These are phyloP conservation scores for Citrullus amarus DNA, from an alignment of 306 rosid species.

Conservation along the genomic window DNA sequence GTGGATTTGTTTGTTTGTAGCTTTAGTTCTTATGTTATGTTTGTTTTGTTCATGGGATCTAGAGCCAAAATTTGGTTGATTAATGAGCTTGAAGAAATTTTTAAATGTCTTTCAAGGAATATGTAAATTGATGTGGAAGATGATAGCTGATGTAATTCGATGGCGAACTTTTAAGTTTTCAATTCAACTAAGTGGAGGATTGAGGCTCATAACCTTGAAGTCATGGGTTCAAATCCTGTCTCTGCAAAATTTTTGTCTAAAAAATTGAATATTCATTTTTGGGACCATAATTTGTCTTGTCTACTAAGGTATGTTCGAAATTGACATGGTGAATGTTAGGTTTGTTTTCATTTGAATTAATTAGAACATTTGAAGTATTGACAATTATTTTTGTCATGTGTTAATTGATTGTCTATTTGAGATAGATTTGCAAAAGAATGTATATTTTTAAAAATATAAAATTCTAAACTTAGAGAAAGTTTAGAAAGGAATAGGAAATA, in stretches of 20 bases:
- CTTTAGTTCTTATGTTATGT: neutral
- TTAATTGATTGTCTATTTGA: too few species aligned
- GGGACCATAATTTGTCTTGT: too few species aligned
- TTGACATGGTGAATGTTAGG: too few species aligned
- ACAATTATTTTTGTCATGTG: neutral
- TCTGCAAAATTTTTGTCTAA: too few species aligned
- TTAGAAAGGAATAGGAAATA: too few species aligned
- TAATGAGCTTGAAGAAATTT: neutral
- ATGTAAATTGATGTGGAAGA: neutral
- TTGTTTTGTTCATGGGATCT: constrained; percentile 1
- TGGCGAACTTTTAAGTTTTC: neutral
- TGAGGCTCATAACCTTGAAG: too few species aligned
- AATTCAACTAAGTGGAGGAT: neutral
- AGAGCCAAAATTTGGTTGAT: neutral
- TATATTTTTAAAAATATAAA: too few species aligned
- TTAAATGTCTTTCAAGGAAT: neutral
- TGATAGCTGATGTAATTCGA: neutral
- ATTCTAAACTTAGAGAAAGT: neutral
- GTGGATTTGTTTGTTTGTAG: neutral
- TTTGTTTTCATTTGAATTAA: too few species aligned
- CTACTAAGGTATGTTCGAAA: too few species aligned
- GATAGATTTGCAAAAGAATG: neutral
- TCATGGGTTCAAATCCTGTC: too few species aligned
- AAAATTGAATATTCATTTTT: too few species aligned
- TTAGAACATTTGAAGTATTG: neutral